phyloP scores from a whole-genome alignment of 2,329 filamentous ascomycete species.

The Albophoma yamanashiensis region DNA sequence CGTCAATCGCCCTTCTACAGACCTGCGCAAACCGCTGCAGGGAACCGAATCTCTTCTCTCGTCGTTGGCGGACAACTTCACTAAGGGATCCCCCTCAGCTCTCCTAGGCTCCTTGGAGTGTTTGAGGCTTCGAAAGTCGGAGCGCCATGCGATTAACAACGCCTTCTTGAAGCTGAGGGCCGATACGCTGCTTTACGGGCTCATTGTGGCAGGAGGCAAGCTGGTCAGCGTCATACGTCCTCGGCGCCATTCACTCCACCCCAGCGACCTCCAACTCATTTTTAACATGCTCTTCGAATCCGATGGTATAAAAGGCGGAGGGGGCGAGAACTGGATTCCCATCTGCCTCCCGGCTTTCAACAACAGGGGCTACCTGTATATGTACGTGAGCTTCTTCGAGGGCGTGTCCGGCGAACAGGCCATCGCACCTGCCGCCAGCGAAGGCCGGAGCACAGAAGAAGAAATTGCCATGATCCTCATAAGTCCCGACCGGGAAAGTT shows the following conservation, averaged over 20 bases:
- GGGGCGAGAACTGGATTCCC: constrained; percentile 94
- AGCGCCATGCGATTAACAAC: constrained; percentile 78
- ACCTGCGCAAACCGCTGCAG: constrained; percentile 78
- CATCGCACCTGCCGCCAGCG: constrained; percentile 33
- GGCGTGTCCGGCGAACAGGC: constrained; percentile 31
- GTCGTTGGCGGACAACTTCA: constrained; percentile 89
- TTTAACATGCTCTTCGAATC: constrained; percentile 99
- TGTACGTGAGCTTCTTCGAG: constrained; percentile 96
- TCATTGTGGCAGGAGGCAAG: constrained; percentile 84
- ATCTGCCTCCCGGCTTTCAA: constrained; percentile 95
- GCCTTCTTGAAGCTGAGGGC: constrained; percentile 70
- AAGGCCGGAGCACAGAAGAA: constrained; percentile 57
- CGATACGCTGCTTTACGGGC: constrained; percentile 76
- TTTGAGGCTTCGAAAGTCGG: constrained; percentile 79
- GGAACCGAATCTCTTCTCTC: constrained; percentile 87
- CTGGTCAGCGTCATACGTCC: constrained; percentile 92
- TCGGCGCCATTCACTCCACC: constrained; percentile 89
- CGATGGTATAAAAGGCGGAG: constrained; percentile 78
- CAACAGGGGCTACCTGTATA: constrained; percentile 91
- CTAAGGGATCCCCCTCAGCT: constrained; percentile 78
- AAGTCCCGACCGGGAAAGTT: constrained; percentile 84
- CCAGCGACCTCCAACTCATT: constrained; percentile 87
- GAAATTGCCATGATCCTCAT: constrained; percentile 90
- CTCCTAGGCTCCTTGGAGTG: constrained; percentile 88
- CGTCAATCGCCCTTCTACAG: constrained; percentile 81